A percentile compares a stretch with the other conserved stretches of the same genome.
Evolutionary conservation across 2,329 filamentous ascomycete species (phyloP).

Genomic region (Colletotrichum siamense): DNA sequence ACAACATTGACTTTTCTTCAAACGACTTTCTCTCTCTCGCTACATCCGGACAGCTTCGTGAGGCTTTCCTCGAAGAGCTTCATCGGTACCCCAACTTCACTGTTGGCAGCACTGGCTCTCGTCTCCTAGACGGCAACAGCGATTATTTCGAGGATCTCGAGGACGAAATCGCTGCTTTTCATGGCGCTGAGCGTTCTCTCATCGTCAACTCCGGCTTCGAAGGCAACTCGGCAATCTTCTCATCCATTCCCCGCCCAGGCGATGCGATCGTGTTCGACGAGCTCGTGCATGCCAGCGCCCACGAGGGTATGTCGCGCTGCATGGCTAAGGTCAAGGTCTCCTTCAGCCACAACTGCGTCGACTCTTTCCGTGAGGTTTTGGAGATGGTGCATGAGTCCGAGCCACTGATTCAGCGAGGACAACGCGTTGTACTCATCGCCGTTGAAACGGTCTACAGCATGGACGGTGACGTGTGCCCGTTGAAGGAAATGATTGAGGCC

Average conservation of each 20-base stretch:
- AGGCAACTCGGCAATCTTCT: constrained; percentile 57
- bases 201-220: constrained; percentile 66
- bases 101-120: constrained; percentile 48
- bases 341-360: constrained; percentile 44
- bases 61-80: constrained; percentile 54
- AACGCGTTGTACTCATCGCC: constrained; percentile 39
- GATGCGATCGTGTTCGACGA: constrained; percentile 69
- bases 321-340: constrained; percentile 53
- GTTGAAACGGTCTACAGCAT: constrained; percentile 53
- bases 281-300: constrained; percentile 69
- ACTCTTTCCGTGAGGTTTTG: constrained; percentile 41
- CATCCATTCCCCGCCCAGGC: constrained; percentile 54
- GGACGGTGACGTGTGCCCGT: constrained; percentile 49
- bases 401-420: constrained; percentile 29
- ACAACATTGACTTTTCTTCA: constrained; percentile 61
- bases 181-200: constrained; percentile 61
- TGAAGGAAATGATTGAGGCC: constrained; percentile 40
- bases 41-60: constrained; percentile 49
- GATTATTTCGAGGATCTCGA: constrained; percentile 54
- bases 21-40: constrained; percentile 70
- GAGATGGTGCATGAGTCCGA: constrained; percentile 33
- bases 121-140: constrained; percentile 71
- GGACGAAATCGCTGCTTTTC: constrained; percentile 68
- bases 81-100: neutral
- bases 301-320: constrained; percentile 67